Conservation (phyloP, 225 moss, liverwort and hornwort species). For the Pseudisothecium myosuroides region DNA sequence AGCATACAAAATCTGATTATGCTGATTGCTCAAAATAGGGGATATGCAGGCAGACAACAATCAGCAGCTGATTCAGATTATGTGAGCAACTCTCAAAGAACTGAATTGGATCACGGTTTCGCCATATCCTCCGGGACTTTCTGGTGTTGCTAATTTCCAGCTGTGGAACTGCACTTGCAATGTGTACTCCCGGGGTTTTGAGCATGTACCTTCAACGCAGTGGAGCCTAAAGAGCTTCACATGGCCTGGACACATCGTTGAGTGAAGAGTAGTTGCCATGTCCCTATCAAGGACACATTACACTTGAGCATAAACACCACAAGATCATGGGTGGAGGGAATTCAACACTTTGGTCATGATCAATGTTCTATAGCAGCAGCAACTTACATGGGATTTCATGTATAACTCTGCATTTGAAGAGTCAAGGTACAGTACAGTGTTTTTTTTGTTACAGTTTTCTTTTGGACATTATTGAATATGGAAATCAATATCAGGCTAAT, state of each 20-base stretch:
- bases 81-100: neutral
- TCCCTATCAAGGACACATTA: neutral
- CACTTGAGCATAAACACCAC: neutral
- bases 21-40: neutral
- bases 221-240: neutral
- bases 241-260: neutral
- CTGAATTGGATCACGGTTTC: neutral
- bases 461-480: neutral
- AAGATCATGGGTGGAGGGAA: neutral
- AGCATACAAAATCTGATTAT: neutral
- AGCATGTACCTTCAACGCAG: neutral
- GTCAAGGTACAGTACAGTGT: neutral
- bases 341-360: neutral
- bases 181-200: neutral
- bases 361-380: neutral
- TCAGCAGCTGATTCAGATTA: neutral
- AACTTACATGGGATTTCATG: neutral
- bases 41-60: neutral
- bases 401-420: neutral
- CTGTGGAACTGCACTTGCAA: neutral
- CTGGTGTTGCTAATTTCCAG: neutral
- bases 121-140: neutral
- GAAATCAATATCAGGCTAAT: neutral
- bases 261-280: constrained; percentile 8
- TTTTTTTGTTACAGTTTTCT: neutral